Conservation (phyloP, 2,329 filamentous ascomycete genomes). For the Trichoderma citrinoviride region DNA sequence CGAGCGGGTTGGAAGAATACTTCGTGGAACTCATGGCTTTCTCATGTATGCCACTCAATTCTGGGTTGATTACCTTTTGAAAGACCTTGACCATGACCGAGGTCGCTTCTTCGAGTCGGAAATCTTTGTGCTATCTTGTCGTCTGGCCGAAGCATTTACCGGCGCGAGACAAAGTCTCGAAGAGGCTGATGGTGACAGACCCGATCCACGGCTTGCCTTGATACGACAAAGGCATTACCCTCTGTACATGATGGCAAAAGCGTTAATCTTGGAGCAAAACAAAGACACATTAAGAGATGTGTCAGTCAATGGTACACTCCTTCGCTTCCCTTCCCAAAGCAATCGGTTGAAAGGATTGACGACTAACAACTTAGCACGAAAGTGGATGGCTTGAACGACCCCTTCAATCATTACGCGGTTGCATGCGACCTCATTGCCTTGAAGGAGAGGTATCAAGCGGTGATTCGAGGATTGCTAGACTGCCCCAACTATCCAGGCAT, state of each 20-base stretch:
- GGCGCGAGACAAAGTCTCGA: neutral
- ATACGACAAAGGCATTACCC: neutral
- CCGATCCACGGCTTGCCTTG: neutral
- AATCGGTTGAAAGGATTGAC: no score
- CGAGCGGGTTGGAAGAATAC: neutral
- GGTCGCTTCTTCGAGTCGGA: neutral
- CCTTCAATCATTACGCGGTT: neutral
- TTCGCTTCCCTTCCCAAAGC: no score
- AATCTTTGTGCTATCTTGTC: neutral
- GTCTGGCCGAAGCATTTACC: neutral
- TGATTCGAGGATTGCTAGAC: neutral
- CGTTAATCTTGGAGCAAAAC: neutral
- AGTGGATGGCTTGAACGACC: neutral
- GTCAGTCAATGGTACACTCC: neutral
- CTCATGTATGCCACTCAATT: conserved; percentile 20
- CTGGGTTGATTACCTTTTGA: conserved; percentile 20
- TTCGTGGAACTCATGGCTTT: conserved; percentile 17
- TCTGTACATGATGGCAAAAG: neutral
- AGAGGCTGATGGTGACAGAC: no score
- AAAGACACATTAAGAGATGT: neutral
- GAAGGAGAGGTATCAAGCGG: conserved; percentile 6
- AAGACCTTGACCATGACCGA: neutral
- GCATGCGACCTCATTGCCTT: neutral
- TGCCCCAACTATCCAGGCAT: neutral
- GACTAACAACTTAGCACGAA: neutral